These are phyloP conservation scores for Collybiopsis luxurians DNA, from an alignment of 768 basidiomycete genomes.

Conservation along the genomic window DNA sequence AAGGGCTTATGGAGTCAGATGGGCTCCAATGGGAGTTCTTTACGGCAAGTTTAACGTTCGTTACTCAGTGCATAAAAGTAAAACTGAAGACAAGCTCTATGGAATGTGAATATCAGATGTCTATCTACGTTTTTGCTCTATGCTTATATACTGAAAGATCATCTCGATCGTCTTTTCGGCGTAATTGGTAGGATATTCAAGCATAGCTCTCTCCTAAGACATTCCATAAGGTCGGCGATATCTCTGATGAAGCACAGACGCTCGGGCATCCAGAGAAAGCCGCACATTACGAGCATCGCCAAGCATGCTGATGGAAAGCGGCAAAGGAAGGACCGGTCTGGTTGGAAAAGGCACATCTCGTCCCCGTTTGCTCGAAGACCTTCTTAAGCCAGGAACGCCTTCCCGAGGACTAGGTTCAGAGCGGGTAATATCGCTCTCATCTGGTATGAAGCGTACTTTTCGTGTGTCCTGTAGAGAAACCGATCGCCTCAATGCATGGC, in stretches of 20 bases:
- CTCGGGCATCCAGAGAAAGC: neutral
- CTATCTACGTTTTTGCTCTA: too few species aligned
- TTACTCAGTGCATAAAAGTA: neutral
- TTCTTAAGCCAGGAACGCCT: neutral
- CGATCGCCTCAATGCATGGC: neutral
- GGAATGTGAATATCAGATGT: neutral
- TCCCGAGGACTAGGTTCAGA: too few species aligned
- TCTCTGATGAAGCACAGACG: neutral
- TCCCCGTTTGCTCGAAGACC: neutral
- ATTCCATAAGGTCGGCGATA: neutral
- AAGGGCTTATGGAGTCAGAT: neutral
- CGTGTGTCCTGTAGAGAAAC: neutral
- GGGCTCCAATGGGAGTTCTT: neutral
- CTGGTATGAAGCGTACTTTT: neutral
- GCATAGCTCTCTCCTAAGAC: neutral
- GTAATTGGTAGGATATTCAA: too few species aligned
- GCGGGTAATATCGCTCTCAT: neutral
- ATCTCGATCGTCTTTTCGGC: too few species aligned
- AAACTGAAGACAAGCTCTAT: neutral
- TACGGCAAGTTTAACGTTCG: neutral
- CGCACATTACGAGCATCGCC: neutral
- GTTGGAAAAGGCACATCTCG: conserved; percentile 1
- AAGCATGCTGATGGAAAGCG: neutral
- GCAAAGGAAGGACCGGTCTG: neutral
- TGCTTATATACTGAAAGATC: too few species aligned